These are phyloP conservation scores for Edaphochlamys debaryana DNA, from an alignment of 139 green algal genomes.

Conservation along the genomic window DNA sequence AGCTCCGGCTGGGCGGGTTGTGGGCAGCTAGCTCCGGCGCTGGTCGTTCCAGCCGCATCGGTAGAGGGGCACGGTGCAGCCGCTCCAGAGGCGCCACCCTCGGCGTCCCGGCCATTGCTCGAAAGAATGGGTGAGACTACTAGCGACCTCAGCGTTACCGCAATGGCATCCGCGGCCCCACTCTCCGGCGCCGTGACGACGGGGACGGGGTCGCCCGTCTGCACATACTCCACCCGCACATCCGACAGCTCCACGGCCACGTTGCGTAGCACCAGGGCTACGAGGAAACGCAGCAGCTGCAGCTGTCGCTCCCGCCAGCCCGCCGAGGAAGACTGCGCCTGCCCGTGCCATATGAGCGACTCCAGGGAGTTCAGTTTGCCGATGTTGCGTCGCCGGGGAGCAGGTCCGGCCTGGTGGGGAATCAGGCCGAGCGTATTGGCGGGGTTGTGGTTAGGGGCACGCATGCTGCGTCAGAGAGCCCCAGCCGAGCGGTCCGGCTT, in stretches of 20 bases:
- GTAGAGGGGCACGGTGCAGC: too few species aligned
- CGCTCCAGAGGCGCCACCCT: too few species aligned
- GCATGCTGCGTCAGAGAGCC: too few species aligned
- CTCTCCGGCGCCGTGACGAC: not conserved
- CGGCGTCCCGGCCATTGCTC: too few species aligned
- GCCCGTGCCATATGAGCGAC: conserved; percentile 14
- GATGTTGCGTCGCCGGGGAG: too few species aligned
- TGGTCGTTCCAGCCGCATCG: too few species aligned
- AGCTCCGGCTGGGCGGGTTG: too few species aligned
- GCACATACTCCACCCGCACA: conserved; percentile 20
- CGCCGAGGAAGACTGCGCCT: not conserved
- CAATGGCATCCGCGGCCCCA: not conserved
- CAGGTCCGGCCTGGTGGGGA: too few species aligned
- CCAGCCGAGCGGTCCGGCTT: too few species aligned
- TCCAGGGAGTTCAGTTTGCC: conserved; percentile 33
- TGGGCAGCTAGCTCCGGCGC: not conserved
- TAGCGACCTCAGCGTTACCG: not conserved
- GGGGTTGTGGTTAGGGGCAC: too few species aligned
- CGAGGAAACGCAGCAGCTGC: not conserved
- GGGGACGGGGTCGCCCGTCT: conserved; percentile 27
- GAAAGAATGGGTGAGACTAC: not conserved
- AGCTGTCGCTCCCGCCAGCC: not conserved
- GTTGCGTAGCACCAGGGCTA: conserved; percentile 11
- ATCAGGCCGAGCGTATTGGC: too few species aligned
- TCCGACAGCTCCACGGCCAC: conserved; percentile 1